Base-by-base conservation (phyloP, 1,139 yeast genomes). In the Casaregolazyma suthepensis region DNA sequence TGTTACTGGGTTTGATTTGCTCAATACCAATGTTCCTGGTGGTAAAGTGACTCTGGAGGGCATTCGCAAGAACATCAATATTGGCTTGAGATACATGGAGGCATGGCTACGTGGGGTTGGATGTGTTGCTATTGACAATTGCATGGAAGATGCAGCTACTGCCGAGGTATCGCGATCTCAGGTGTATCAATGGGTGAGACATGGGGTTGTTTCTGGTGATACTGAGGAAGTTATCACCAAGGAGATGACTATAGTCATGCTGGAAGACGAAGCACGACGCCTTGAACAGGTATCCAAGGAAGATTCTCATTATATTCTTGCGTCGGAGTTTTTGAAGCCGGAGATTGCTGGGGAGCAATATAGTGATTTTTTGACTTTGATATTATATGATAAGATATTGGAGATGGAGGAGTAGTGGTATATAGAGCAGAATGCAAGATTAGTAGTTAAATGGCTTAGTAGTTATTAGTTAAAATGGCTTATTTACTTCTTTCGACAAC, bases 141-240 rank as follows among this genome's bases (percentile, higher is more conserved):
- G 85, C 71, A 85, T 85, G 91, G 91, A 85, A 73, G 91, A 85
- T 66, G 91, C 91, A 48, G 91, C 91, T 51, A 85, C 91, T 54
- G 91, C 91, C 51, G 91, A 85, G 71, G 90, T 85, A 47, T 83
- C 89, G 31, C 80, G 91, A 69, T 79, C 87, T 40, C 89, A 84
- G 71, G 77, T 85, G 62, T 82, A 86, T 80, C 89, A 85, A 70
- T 85, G 91, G 91, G 88, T 85, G 57, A 79, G 81, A 57, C 90
- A 85, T 68, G 82, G 82, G 55, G 81, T 80, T 52, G 71, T 71
- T 60, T 83, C 89, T 50, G 81, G 78, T 58, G 75, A 76, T 58
- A 54, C 59, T 5, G 70, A 72, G 54, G 84, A 85, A 59, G 71
- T 68, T 48, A 75, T 85, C 56, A 79, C 85, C 62, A 77, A 81